phyloP scores from a whole-genome alignment of 345 rosid genomes.

The Brassica juncea region DNA sequence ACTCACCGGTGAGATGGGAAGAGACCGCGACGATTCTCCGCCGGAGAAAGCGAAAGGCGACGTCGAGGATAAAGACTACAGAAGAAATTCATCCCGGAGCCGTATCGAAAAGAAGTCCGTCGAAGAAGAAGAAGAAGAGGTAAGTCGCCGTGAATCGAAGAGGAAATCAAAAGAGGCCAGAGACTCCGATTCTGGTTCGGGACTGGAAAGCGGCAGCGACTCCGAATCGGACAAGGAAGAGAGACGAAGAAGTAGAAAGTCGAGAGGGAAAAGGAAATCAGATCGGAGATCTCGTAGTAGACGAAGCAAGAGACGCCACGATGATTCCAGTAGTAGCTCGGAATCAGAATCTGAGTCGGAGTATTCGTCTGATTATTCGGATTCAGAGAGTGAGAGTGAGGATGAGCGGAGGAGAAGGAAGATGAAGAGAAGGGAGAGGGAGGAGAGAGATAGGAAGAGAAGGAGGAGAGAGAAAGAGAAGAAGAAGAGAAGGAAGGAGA shows the following conservation, averaged over 20 bases:
- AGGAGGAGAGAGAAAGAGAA: conserved; percentile 31
- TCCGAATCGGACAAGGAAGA: conserved; percentile 46
- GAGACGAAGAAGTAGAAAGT: conserved; percentile 37
- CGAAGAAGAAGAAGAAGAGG: conserved; percentile 43
- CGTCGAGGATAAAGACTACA: conserved; percentile 28
- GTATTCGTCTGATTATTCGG: conserved; percentile 48
- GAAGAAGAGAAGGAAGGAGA: conserved; percentile 30
- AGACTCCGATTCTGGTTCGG: conserved; percentile 31
- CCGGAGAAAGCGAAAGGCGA: conserved; percentile 5
- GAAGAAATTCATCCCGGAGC: conserved; percentile 26
- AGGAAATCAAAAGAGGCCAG: conserved; percentile 33
- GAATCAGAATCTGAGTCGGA: conserved; percentile 49
- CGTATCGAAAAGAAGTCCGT: conserved; percentile 29
- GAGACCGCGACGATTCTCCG: conserved; percentile 31
- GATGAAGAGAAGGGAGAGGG: conserved; percentile 42
- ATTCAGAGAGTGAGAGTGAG: conserved; percentile 44
- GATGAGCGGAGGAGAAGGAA: conserved; percentile 45
- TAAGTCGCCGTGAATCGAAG: conserved; percentile 32
- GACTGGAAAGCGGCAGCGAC: conserved; percentile 32
- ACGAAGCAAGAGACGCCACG: conserved; percentile 35
- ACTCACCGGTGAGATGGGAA: conserved; percentile 39
- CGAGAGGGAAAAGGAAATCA: conserved; percentile 41
- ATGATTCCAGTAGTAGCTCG: conserved; percentile 36
- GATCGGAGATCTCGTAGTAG: conserved; percentile 44
- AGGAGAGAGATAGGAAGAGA: conserved; percentile 35